Evolutionary conservation across 352 stramenopile species (phyloP).

Genomic region (Phytophthora litchii): DNA sequence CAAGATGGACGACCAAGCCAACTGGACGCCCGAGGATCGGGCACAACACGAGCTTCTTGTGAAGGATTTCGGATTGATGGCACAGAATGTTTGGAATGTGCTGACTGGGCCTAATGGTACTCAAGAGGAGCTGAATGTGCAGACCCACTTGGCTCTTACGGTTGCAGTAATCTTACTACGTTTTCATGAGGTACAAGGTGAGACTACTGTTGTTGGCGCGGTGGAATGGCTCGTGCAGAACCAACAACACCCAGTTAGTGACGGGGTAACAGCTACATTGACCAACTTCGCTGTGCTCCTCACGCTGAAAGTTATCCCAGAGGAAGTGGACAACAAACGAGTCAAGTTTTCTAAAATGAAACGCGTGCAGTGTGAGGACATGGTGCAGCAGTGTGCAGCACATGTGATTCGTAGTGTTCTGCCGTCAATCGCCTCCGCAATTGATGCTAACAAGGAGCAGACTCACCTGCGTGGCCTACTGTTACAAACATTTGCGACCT

Average conservation of each 20-base stretch:
- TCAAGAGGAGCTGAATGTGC: constrained; percentile 61
- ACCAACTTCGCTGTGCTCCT: constrained; percentile 82
- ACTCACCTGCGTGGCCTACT: constrained; percentile 50
- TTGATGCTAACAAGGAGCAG: constrained; percentile 64
- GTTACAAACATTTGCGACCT: constrained; percentile 70
- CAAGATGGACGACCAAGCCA: constrained; percentile 61
- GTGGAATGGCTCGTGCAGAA: constrained; percentile 83
- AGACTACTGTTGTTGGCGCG: constrained; percentile 56
- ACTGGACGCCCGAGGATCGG: constrained; percentile 59
- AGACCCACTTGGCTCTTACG: constrained; percentile 76
- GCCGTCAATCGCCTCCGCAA: constrained; percentile 55
- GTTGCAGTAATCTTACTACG: constrained; percentile 78
- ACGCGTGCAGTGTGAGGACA: constrained; percentile 61
- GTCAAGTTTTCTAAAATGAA: constrained; percentile 80
- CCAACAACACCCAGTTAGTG: constrained; percentile 55
- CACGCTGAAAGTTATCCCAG: constrained; percentile 76
- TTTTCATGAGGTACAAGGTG: constrained; percentile 68
- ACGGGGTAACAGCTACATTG: constrained; percentile 45
- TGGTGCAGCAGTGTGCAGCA: constrained; percentile 68
- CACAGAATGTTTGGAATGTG: constrained; percentile 79
- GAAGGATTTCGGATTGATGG: constrained; percentile 66
- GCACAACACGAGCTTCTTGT: constrained; percentile 58
- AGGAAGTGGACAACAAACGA: constrained; percentile 81
- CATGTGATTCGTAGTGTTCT: constrained; percentile 68
- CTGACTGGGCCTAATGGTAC: constrained; percentile 63